A percentile compares a stretch with the other conserved stretches of the same genome.
These are phyloP conservation scores for Aspergillus affinis DNA, from an alignment of 495 filamentous ascomycete species.

Conservation along the genomic window DNA sequence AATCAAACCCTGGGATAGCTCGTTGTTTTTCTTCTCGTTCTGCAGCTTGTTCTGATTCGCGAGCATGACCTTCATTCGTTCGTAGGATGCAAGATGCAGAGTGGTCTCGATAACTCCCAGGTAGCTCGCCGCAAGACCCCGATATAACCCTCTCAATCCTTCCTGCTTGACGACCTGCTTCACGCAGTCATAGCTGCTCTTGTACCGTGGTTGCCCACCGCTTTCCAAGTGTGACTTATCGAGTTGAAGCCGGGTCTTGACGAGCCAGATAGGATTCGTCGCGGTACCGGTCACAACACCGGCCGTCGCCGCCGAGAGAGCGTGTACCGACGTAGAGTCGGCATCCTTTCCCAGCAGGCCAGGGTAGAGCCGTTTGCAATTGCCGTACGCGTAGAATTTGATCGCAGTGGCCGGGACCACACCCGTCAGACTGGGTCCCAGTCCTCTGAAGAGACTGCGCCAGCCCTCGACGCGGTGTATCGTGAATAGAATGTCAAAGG, in stretches of 20 bases:
- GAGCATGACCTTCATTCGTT: conserved; percentile 72
- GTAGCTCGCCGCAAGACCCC: conserved; percentile 84
- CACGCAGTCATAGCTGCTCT: conserved; percentile 79
- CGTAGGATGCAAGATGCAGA: conserved; percentile 84
- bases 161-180: conserved; percentile 74
- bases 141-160: conserved; percentile 75
- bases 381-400: conserved; percentile 88
- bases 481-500: conserved; percentile 73
- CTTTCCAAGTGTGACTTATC: conserved; percentile 50
- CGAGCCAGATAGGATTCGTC: conserved; percentile 90
- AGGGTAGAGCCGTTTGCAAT: conserved; percentile 75
- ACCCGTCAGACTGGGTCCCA: conserved; percentile 83
- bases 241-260: conserved; percentile 87
- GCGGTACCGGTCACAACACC: conserved; percentile 80
- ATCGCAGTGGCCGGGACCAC: conserved; percentile 85
- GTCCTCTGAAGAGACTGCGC: conserved; percentile 83
- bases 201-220: conserved; percentile 66
- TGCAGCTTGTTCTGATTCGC: conserved; percentile 51
- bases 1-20: conserved; percentile 34
- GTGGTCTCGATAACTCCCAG: conserved; percentile 83
- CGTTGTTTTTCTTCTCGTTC: conserved; percentile 26
- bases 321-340: conserved; percentile 70
- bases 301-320: conserved; percentile 68
- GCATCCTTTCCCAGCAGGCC: conserved; percentile 45
- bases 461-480: conserved; percentile 78